Conservation (phyloP, 2,329 filamentous ascomycete species). For the Paraconiothyrium brasiliense region DNA sequence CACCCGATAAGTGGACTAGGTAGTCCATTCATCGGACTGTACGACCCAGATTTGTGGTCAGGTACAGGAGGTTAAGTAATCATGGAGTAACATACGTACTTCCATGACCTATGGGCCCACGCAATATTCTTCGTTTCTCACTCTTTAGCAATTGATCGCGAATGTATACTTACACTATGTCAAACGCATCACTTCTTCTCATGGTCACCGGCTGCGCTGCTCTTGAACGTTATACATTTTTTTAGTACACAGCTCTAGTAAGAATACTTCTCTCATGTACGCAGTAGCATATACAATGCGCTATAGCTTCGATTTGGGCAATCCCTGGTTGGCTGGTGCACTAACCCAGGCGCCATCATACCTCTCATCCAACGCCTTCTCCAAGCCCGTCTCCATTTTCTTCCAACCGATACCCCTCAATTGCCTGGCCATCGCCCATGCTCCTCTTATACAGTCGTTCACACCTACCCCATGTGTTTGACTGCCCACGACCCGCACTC, state of each 20-base stretch:
- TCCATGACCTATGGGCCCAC: background rate
- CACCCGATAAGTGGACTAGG: background rate
- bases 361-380: constrained; percentile 28
- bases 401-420: constrained; percentile 42
- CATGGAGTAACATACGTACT: background rate
- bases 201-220: background rate
- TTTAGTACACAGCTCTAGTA: background rate
- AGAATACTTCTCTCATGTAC: background rate
- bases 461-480: constrained; percentile 60
- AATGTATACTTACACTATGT: background rate
- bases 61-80: background rate
- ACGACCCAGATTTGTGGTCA: background rate
- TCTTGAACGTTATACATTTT: background rate
- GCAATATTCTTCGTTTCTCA: background rate
- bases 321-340: constrained; percentile 18
- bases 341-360: constrained; percentile 22
- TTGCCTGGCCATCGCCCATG: constrained; percentile 61
- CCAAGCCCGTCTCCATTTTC: constrained; percentile 39
- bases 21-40: constrained; percentile 1
- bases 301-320: constrained; percentile 15
- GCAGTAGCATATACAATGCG: constrained; percentile 2
- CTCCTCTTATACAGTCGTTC: constrained; percentile 64
- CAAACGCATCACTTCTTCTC: background rate
- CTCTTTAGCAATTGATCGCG: background rate
- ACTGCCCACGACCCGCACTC: constrained; percentile 68